Conservation (phyloP, 768 basidiomycete genomes). For the Tremella yokohamensis region DNA sequence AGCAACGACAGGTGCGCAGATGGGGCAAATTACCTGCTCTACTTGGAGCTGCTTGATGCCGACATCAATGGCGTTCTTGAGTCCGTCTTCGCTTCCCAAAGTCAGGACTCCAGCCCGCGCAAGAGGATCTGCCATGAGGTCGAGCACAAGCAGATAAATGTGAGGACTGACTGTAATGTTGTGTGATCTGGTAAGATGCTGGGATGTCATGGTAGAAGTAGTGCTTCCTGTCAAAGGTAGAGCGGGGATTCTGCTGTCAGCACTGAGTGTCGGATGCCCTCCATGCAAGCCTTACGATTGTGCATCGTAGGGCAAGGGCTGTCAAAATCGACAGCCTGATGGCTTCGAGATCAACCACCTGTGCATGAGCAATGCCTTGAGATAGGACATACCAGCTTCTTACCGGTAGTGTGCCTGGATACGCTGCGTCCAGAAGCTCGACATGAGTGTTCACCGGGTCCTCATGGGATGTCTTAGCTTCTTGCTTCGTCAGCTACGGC, state of each 20-base stretch:
- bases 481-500: conserved; percentile 15
- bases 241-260: conserved; percentile 58
- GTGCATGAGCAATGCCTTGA: neutral
- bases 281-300: conserved; percentile 35
- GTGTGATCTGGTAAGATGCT: conserved; percentile 93
- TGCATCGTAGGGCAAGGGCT: conserved; percentile 65
- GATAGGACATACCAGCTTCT: conserved; percentile 40
- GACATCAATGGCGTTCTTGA: conserved; percentile 52
- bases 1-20: neutral
- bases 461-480: conserved; percentile 48
- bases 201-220: conserved; percentile 97
- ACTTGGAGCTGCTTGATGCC: conserved; percentile 91
- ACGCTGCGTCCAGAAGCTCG: conserved; percentile 76
- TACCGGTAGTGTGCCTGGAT: conserved; percentile 90
- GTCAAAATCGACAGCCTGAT: conserved; percentile 77
- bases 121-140: conserved; percentile 63
- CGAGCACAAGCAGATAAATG: neutral
- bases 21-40: conserved; percentile 68
- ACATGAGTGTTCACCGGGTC: conserved; percentile 70
- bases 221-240: conserved; percentile 93
- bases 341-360: conserved; percentile 48
- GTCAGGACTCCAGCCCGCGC: conserved; percentile 64
- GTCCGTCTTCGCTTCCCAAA: conserved; percentile 15
- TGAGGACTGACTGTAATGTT: conserved; percentile 69
- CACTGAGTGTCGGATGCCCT: neutral